A percentile compares a stretch with the other conserved stretches of the same genome.
Conservation (phyloP, 306 rosid genomes). For the Phaseolus lunatus region DNA sequence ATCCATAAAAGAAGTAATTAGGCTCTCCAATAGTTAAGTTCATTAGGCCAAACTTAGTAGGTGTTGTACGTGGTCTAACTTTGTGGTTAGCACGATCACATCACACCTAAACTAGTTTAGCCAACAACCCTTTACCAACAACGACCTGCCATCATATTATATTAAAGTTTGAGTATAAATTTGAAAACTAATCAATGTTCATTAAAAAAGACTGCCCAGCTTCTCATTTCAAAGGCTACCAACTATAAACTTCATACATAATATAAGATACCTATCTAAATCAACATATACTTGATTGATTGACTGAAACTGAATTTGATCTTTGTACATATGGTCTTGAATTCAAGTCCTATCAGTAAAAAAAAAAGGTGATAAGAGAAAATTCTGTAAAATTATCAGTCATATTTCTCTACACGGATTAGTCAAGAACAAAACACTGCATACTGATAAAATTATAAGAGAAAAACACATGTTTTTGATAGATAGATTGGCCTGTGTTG, state of each 20-base stretch:
- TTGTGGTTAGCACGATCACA: slow-evolving; percentile 48
- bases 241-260: neutral
- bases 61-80: slow-evolving; percentile 32
- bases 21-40: neutral
- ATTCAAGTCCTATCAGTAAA: too few relatives aligned
- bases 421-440: too few relatives aligned
- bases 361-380: too few relatives aligned
- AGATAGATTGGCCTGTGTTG: slow-evolving; percentile 42
- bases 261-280: slow-evolving; percentile 10
- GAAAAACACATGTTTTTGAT: neutral
- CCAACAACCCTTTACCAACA: slow-evolving; percentile 52
- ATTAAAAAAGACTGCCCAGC: slow-evolving; percentile 40
- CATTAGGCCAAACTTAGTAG: slow-evolving; percentile 30
- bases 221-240: slow-evolving; percentile 24
- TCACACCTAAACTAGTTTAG: slow-evolving; percentile 53
- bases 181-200: slow-evolving; percentile 36
- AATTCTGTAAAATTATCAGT: too few relatives aligned
- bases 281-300: too few relatives aligned
- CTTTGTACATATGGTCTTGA: too few relatives aligned
- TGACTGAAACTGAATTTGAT: too few relatives aligned
- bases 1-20: neutral
- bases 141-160: slow-evolving; percentile 45
- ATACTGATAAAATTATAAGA: too few relatives aligned
- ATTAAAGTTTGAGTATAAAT: slow-evolving; percentile 6
- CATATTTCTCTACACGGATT: too few relatives aligned